Evolutionary conservation across 805 yeast species (phyloP), one percentile per base, ranked within the genome.

Genomic region (Zygosaccharomyces gambellarensis): DNA sequence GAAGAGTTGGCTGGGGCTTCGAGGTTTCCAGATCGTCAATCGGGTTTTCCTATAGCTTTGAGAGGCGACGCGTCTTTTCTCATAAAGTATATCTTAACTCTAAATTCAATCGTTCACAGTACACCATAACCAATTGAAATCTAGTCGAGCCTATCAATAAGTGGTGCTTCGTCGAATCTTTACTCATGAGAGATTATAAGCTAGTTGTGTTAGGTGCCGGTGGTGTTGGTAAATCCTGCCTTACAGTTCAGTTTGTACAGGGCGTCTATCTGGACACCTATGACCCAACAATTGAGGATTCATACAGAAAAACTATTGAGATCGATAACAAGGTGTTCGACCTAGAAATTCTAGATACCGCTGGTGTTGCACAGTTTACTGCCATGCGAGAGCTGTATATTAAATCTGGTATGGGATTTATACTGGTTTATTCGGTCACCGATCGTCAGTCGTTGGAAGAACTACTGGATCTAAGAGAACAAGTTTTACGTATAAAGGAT

Each of bases 241-340:
- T 92, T 36, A 90, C 97, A 1, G 96, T 89, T 5, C 96, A 89
- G 64, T 90, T 86, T 63, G 95, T 89, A 3, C 95, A 88, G 65
- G 94, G 94, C 9, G 85, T 86, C 2, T 90, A 88, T 66, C 81
- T 88, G 48, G 97, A 92, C 61, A 79, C 89, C 32, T 92, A 92
- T 70, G 98, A 92, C 63, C 98, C 99, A 7, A 94, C 99, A 7
- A 94, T 92, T 56, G 99, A 92, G 65, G 98, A 92, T 63, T 88
- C 97, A 0, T 94, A 92, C 69, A 75, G 95, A 42, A 90, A 89
- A 63, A 90, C 87, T 57, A 81, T 89, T 50, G 90, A 85, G 60
- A 83, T 92, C 31, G 97, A 92, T 66, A 95, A 90, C 30, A 79
- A 92, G 56, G 83, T 88, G 4, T 87, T 94, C 62, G 87, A 86